A percentile compares a stretch with the other conserved stretches of the same genome.
phyloP scores from a whole-genome alignment of 768 basidiomycete genomes.

The Flagelloscypha sp. region DNA sequence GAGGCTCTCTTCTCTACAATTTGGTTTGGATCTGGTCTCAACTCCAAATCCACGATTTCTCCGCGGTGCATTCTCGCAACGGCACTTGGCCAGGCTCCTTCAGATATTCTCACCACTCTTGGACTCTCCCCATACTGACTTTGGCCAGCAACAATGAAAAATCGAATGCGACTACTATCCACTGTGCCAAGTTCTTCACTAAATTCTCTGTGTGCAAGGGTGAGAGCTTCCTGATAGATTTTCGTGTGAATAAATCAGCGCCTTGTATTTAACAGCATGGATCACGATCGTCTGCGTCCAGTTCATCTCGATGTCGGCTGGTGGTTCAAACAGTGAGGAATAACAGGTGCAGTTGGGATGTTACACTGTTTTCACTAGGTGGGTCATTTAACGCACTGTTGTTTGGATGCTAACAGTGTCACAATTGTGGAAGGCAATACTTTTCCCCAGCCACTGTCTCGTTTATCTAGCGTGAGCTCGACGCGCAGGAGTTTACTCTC shows the following conservation, averaged over 20 bases:
- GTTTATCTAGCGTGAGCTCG: no score
- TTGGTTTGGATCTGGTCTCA: slow-evolving; percentile 25
- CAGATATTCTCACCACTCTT: slow-evolving; percentile 40
- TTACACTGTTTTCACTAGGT: no score
- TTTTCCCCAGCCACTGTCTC: no score
- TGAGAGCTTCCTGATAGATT: slow-evolving; percentile 38
- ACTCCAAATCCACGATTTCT: slow-evolving; percentile 38
- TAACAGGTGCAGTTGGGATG: no score
- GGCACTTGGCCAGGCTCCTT: slow-evolving; percentile 40
- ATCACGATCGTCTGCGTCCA: no score
- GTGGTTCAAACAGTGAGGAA: no score
- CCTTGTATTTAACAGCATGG: no score
- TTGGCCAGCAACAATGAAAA: slow-evolving; percentile 29
- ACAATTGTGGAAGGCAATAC: no score
- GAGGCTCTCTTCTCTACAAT: slow-evolving; percentile 18
- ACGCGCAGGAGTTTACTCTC: no score
- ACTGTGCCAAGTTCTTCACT: slow-evolving; percentile 27
- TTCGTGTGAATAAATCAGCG: neutral
- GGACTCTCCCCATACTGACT: slow-evolving; percentile 20
- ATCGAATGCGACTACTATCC: slow-evolving; percentile 33
- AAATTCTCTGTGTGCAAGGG: slow-evolving; percentile 43
- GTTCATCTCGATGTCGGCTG: no score
- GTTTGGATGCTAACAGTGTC: no score
- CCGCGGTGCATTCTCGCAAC: slow-evolving; percentile 32
- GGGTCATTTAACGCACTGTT: no score